A percentile compares a stretch with the other conserved stretches of the same genome.
These are phyloP conservation scores for Talaromyces stipitatus DNA, from an alignment of 495 filamentous ascomycete genomes.

Conservation along the genomic window DNA sequence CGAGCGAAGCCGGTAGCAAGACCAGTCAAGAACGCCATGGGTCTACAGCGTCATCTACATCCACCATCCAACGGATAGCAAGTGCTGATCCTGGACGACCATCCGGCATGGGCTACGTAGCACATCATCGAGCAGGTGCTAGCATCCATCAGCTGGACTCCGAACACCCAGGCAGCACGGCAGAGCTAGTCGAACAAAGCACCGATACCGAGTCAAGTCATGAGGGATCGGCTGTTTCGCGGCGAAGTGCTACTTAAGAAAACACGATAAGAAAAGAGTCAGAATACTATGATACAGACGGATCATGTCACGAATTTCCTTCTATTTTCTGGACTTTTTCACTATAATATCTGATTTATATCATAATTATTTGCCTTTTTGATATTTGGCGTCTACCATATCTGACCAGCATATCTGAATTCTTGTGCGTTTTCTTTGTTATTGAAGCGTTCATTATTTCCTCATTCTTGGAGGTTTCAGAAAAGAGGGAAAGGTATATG, in stretches of 20 bases:
- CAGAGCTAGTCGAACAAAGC: slow-evolving; percentile 35
- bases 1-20: slow-evolving; percentile 41
- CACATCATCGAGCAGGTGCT: slow-evolving; percentile 55
- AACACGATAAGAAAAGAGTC: neutral
- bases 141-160: slow-evolving; percentile 52
- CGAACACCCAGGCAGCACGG: slow-evolving; percentile 45
- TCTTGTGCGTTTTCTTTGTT: neutral
- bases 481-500: neutral
- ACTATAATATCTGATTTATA: neutral
- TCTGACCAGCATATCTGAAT: neutral
- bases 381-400: neutral
- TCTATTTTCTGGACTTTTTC: neutral
- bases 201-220: slow-evolving; percentile 1
- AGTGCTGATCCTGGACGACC: slow-evolving; percentile 42
- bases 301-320: slow-evolving; percentile 4
- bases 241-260: neutral
- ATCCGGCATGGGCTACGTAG: slow-evolving; percentile 65
- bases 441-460: neutral
- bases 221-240: neutral
- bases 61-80: slow-evolving; percentile 24
- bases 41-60: slow-evolving; percentile 41
- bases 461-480: neutral
- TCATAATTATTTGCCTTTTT: neutral
- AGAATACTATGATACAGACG: neutral
- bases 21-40: slow-evolving; percentile 41